Conservation (phyloP, 2,329 filamentous ascomycete species). For the Nothophoma quercina region DNA sequence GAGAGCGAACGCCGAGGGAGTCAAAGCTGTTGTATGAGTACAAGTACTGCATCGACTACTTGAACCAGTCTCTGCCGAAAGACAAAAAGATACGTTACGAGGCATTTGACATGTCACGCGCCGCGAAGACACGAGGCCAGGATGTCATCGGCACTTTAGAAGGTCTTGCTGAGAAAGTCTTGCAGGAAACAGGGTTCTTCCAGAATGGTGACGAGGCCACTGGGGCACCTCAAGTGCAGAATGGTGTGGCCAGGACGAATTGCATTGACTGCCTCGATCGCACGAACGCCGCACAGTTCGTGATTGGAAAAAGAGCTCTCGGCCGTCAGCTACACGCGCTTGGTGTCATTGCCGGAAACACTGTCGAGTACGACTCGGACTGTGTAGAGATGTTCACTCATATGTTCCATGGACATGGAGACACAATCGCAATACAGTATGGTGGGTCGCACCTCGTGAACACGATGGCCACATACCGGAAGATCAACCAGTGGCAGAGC, state of each 20-base stretch:
- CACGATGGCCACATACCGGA: slow-evolving; percentile 98
- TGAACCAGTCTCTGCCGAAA: slow-evolving; percentile 89
- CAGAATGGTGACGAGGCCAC: slow-evolving; percentile 82
- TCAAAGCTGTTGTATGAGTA: slow-evolving; percentile 90
- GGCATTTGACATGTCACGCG: slow-evolving; percentile 97
- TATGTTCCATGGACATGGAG: slow-evolving; percentile 96
- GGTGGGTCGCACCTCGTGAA: slow-evolving; percentile 97
- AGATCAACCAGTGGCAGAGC: slow-evolving; percentile 98
- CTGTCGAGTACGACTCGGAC: slow-evolving; percentile 92
- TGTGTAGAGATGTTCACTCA: slow-evolving; percentile 95
- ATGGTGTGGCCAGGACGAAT: slow-evolving; percentile 92
- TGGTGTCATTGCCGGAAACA: slow-evolving; percentile 80
- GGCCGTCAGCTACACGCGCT: slow-evolving; percentile 92
- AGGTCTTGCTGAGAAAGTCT: slow-evolving; percentile 84
- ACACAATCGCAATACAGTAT: slow-evolving; percentile 97
- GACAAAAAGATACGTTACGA: slow-evolving; percentile 91
- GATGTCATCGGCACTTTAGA: slow-evolving; percentile 95
- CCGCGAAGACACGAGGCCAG: slow-evolving; percentile 86
- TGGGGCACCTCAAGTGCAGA: slow-evolving; percentile 76
- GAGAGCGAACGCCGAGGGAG: slow-evolving; percentile 88
- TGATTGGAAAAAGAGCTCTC: slow-evolving; percentile 92
- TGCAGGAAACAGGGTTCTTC: slow-evolving; percentile 90
- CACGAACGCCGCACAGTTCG: slow-evolving; percentile 97
- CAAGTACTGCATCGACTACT: slow-evolving; percentile 84
- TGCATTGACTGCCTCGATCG: slow-evolving; percentile 98